Evolutionary conservation across 495 filamentous ascomycete species (phyloP).

Genomic region (Trichodelitschia bisporula): DNA sequence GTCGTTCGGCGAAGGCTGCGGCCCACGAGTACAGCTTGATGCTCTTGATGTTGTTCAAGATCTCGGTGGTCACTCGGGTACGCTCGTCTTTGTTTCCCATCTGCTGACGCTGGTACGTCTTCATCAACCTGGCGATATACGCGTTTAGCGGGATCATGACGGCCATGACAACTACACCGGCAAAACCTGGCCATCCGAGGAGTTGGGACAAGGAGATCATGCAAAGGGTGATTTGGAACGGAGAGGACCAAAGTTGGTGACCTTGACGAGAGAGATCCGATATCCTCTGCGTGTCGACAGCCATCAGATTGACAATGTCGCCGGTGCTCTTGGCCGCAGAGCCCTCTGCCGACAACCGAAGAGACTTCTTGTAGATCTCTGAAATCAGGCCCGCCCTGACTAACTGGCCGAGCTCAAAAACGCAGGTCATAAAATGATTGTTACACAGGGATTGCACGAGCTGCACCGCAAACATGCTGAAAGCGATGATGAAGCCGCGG

Average conservation of each 20-base stretch:
- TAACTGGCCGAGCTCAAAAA: constrained; percentile 87
- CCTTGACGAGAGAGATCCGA: constrained; percentile 89
- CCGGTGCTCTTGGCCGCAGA: constrained; percentile 74
- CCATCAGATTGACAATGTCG: constrained; percentile 97
- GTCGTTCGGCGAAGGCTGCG: constrained; percentile 84
- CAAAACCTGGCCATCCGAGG: constrained; percentile 78
- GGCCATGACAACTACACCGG: constrained; percentile 84
- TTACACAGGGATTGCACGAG: constrained; percentile 54
- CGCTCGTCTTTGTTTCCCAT: constrained; percentile 98
- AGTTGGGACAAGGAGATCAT: constrained; percentile 89
- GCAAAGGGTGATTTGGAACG: constrained; percentile 84
- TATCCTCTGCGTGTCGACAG: constrained; percentile 81
- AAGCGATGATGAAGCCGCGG: too few species aligned
- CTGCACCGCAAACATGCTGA: constrained; percentile 79
- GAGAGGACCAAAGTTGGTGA: constrained; percentile 82
- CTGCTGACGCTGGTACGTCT: constrained; percentile 74
- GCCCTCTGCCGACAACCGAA: constrained; percentile 79
- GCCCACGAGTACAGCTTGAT: constrained; percentile 98
- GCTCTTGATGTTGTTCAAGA: constrained; percentile 96
- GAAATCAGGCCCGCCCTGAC: constrained; percentile 77
- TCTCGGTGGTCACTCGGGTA: constrained; percentile 85
- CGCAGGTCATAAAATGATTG: constrained; percentile 87
- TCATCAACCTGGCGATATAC: constrained; percentile 76
- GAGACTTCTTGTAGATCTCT: constrained; percentile 73
- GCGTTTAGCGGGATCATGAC: constrained; percentile 95